phyloP scores from a whole-genome alignment of 192 early-diverging fungal species.

The Backusella parvicylindrica region DNA sequence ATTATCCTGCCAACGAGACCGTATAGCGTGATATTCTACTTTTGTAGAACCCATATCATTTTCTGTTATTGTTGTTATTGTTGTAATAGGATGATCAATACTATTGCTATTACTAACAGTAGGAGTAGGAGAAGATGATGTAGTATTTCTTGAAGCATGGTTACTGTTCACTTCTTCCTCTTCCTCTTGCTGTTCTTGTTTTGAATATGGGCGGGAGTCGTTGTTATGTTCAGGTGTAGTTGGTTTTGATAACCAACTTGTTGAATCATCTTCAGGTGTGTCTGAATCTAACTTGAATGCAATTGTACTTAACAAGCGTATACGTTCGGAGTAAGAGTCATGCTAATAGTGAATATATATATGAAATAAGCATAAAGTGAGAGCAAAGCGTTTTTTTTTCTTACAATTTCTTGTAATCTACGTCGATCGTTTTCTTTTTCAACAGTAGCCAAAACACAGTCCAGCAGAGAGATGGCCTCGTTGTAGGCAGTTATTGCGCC shows the following conservation, averaged over 20 bases:
- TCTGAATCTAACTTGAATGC: slow-evolving; percentile 12
- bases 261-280: not conserved
- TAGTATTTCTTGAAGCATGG: not conserved
- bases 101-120: not conserved
- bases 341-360: slow-evolving; percentile 13
- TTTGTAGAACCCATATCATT: not conserved
- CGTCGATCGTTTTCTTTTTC: slow-evolving; percentile 23
- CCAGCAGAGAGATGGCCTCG: slow-evolving; percentile 30
- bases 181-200: not conserved
- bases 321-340: slow-evolving; percentile 27
- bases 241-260: not conserved
- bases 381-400: not conserved
- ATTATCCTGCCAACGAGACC: slow-evolving; percentile 4
- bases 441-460: slow-evolving; percentile 21
- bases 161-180: not conserved
- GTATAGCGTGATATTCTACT: not conserved
- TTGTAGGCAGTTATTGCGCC: slow-evolving; percentile 33
- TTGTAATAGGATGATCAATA: not conserved
- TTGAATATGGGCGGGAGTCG: not conserved
- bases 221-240: not conserved
- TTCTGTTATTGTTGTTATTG: not conserved
- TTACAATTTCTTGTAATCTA: slow-evolving; percentile 36
- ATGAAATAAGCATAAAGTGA: not conserved
- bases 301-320: slow-evolving; percentile 15
- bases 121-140: not conserved